Conservation (phyloP, 306 rosid genomes). For the Malus asiatica region DNA sequence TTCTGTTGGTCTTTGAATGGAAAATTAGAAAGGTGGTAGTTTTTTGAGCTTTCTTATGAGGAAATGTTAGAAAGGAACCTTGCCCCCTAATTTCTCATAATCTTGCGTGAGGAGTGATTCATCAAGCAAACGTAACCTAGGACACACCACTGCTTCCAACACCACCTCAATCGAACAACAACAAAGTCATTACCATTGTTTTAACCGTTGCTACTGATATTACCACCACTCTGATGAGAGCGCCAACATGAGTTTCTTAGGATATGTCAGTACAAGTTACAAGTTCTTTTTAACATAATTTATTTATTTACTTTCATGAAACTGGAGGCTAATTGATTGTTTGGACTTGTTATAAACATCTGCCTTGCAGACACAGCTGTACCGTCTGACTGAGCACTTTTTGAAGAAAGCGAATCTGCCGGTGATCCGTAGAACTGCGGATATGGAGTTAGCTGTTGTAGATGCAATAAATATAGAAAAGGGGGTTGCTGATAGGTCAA, state of each 20-base stretch:
- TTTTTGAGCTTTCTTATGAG: background rate
- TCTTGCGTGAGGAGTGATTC: background rate
- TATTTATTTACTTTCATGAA: background rate
- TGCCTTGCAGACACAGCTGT: slow-evolving; percentile 68
- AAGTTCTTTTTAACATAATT: background rate
- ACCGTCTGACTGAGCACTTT: slow-evolving; percentile 77
- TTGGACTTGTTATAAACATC: slow-evolving; percentile 1
- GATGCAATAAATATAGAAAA: slow-evolving; percentile 92
- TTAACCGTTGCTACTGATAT: background rate
- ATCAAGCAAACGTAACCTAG: background rate
- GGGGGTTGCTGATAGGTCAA: slow-evolving; percentile 80
- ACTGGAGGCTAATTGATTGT: slow-evolving; percentile 2
- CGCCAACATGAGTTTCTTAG: background rate
- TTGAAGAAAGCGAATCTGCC: slow-evolving; percentile 65
- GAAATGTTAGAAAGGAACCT: background rate
- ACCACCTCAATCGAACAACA: background rate
- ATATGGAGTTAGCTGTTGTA: slow-evolving; percentile 88
- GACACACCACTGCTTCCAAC: background rate
- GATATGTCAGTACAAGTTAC: background rate
- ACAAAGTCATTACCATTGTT: background rate
- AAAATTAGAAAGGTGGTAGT: background rate
- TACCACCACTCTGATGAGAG: background rate
- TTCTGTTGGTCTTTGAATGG: background rate
- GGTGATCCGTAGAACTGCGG: slow-evolving; percentile 66
- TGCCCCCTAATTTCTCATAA: background rate